Conservation (phyloP, 2,329 filamentous ascomycete species). For the Bipolaris sorokiniana region DNA sequence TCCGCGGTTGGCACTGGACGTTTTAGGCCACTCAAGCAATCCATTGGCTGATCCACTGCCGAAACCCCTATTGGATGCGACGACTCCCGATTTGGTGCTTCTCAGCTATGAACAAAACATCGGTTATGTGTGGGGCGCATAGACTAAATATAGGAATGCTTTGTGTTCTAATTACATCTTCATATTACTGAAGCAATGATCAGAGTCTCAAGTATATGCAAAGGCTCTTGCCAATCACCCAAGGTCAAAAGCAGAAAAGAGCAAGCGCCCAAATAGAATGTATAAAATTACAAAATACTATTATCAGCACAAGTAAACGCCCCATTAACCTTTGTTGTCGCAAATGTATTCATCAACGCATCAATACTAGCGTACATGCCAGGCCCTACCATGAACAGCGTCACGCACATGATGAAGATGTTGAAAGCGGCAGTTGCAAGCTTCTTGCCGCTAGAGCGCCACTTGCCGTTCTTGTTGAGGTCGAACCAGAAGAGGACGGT, state of each 20-base stretch:
- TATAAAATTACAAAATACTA: constrained; percentile 24
- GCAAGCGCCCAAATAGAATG: not conserved
- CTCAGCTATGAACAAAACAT: no score
- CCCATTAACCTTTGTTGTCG: constrained; percentile 36
- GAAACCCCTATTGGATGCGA: no score
- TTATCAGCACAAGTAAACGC: constrained; percentile 41
- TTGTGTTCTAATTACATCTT: no score
- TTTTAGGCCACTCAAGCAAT: no score
- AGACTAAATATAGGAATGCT: no score
- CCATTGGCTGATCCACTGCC: no score
- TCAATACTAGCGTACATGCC: constrained; percentile 37
- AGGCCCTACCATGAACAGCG: constrained; percentile 33
- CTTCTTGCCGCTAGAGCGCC: constrained; percentile 29
- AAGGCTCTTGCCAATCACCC: not conserved
- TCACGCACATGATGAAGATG: constrained; percentile 28
- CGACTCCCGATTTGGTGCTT: no score
- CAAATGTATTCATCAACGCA: constrained; percentile 30
- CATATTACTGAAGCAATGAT: no score
- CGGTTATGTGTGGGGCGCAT: no score
- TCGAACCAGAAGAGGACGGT: constrained; percentile 41
- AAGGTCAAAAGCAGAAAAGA: not conserved
- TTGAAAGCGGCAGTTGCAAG: constrained; percentile 29
- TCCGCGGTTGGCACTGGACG: no score
- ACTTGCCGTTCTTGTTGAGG: constrained; percentile 36
- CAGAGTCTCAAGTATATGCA: no score